phyloP scores from a whole-genome alignment of 306 rosid species.

The Glycine soja region DNA sequence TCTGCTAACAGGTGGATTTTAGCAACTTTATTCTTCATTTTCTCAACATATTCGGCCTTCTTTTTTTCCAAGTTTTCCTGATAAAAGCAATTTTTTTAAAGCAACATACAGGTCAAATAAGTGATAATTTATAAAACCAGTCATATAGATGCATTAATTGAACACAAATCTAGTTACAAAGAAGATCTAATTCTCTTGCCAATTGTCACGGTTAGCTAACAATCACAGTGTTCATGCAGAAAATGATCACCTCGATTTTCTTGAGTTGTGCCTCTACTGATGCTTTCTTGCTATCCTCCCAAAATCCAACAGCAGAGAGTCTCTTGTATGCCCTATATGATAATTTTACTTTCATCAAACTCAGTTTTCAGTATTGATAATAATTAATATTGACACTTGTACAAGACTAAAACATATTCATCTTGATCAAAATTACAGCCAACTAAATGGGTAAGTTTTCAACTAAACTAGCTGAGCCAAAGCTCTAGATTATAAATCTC shows the following conservation, averaged over 20 bases:
- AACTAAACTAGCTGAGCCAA: background rate
- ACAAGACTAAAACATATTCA: background rate
- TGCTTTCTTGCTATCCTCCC: slow-evolving; percentile 75
- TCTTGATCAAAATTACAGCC: slow-evolving; percentile 7
- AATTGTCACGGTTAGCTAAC: background rate
- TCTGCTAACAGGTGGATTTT: slow-evolving; percentile 66
- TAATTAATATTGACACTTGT: background rate
- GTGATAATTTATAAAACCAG: background rate
- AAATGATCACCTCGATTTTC: slow-evolving; percentile 71
- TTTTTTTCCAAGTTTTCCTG: slow-evolving; percentile 79
- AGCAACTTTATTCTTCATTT: slow-evolving; percentile 73
- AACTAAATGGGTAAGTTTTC: background rate
- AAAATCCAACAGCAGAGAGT: slow-evolving; percentile 62
- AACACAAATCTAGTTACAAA: background rate
- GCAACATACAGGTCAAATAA: background rate
- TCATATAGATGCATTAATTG: background rate
- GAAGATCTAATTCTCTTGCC: background rate
- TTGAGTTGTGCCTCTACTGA: slow-evolving; percentile 67
- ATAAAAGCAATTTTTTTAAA: background rate
- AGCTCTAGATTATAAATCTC: too few relatives aligned
- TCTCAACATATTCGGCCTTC: slow-evolving; percentile 71
- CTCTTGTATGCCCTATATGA: slow-evolving; percentile 71
- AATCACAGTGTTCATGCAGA: background rate
- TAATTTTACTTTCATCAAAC: slow-evolving; percentile 17
- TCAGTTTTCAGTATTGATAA: slow-evolving; percentile 16